phyloP scores from a whole-genome alignment of 2,329 filamentous ascomycete genomes.

The Aureobasidium sp. region DNA sequence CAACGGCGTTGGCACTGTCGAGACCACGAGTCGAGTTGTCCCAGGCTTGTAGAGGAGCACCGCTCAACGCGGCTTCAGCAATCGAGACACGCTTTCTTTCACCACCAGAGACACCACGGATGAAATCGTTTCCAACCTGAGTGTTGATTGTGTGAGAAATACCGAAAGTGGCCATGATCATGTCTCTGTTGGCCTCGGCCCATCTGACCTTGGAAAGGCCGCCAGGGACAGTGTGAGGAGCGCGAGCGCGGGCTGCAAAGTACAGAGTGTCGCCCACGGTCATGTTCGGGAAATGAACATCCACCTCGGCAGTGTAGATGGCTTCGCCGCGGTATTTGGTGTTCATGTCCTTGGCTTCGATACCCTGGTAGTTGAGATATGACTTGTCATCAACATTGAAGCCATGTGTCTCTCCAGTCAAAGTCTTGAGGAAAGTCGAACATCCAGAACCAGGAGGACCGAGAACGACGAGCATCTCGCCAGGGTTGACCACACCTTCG shows the following conservation, averaged over 20 bases:
- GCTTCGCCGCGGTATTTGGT: constrained; percentile 72
- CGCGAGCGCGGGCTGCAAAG: constrained; percentile 64
- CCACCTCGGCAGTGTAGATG: constrained; percentile 79
- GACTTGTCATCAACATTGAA: constrained; percentile 62
- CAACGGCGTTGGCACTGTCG: constrained; percentile 66
- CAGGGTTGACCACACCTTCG: constrained; percentile 59
- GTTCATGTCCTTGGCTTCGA: constrained; percentile 66
- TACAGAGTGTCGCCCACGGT: constrained; percentile 71
- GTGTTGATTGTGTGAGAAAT: constrained; percentile 67
- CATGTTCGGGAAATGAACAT: constrained; percentile 67
- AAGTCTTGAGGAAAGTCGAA: constrained; percentile 76
- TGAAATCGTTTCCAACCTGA: constrained; percentile 64
- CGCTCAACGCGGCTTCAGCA: constrained; percentile 64
- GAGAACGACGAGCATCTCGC: constrained; percentile 69
- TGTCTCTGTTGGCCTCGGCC: constrained; percentile 57
- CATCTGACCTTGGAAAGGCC: constrained; percentile 49
- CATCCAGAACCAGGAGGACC: constrained; percentile 64
- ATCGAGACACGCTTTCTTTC: constrained; percentile 77
- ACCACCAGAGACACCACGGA: constrained; percentile 66
- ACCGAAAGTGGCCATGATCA: constrained; percentile 68
- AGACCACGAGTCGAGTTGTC: constrained; percentile 69
- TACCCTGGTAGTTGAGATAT: constrained; percentile 76
- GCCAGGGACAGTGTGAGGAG: constrained; percentile 53
- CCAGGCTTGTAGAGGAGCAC: constrained; percentile 58
- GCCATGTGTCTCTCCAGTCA: constrained; percentile 75